A percentile compares a stretch with the other conserved stretches of the same genome.
Evolutionary conservation across 306 rosid species (phyloP).

Genomic region (Cucurbita moschata): DNA sequence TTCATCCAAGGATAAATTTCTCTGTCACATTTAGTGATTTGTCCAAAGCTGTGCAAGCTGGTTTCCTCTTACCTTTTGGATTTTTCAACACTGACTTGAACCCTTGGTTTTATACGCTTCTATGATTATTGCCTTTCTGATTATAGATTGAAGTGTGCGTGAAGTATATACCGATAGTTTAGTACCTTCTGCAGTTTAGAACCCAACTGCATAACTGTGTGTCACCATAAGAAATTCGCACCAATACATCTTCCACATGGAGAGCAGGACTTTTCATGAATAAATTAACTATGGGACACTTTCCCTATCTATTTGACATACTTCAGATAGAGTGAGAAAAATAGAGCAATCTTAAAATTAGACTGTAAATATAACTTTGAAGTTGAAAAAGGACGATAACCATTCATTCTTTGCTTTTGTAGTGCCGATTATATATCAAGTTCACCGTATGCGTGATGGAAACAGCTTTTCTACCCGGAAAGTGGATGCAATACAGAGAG

Average conservation of each 20-base stretch:
- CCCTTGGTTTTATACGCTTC: neutral
- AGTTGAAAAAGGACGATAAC: neutral
- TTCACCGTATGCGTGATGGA: conserved; percentile 68
- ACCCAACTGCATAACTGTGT: neutral
- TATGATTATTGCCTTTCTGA: neutral
- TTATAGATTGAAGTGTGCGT: neutral
- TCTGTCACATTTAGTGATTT: neutral
- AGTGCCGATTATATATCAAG: conserved; percentile 87
- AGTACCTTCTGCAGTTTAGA: neutral
- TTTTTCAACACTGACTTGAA: neutral
- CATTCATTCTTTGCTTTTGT: conserved; percentile 15
- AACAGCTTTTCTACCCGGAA: conserved; percentile 88
- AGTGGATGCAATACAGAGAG: conserved; percentile 90
- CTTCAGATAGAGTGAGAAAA: neutral
- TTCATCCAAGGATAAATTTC: neutral
- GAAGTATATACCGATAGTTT: neutral
- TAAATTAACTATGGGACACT: neutral
- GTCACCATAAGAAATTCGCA: neutral
- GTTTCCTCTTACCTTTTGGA: neutral
- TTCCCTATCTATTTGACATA: neutral
- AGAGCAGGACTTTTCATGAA: neutral
- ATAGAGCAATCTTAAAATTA: neutral
- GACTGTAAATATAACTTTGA: neutral
- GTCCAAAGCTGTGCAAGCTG: neutral
- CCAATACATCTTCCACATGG: neutral